Conservation (phyloP, 179 eudicot genomes). For the Nepenthes alata region DNA sequence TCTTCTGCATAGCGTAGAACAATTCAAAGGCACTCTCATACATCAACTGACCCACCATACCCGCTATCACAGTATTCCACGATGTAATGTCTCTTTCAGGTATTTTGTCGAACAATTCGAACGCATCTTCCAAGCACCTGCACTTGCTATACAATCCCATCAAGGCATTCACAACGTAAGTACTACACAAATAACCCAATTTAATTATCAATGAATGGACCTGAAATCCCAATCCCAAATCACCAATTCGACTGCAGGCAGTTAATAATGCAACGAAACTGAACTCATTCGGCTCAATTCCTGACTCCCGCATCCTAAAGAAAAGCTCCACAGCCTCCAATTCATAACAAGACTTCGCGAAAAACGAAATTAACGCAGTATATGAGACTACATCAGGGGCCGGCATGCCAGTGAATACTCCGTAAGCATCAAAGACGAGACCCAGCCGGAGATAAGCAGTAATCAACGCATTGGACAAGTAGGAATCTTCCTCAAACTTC, state of each 20-base stretch:
- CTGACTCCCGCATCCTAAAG: slow-evolving; percentile 40
- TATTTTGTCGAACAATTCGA: slow-evolving; percentile 58
- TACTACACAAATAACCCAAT: slow-evolving; percentile 28
- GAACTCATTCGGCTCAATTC: slow-evolving; percentile 61
- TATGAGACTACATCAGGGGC: slow-evolving; percentile 62
- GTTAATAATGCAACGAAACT: slow-evolving; percentile 63
- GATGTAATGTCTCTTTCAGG: slow-evolving; percentile 51
- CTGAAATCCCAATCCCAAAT: slow-evolving; percentile 44
- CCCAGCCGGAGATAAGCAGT: slow-evolving; percentile 56
- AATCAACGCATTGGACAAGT: slow-evolving; percentile 39
- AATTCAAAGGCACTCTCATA: slow-evolving; percentile 43
- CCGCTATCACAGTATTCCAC: slow-evolving; percentile 66
- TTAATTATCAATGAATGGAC: slow-evolving; percentile 46
- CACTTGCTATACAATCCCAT: slow-evolving; percentile 52
- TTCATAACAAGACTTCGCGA: slow-evolving; percentile 36
- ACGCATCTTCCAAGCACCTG: slow-evolving; percentile 34
- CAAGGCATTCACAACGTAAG: slow-evolving; percentile 49
- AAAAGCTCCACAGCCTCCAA: slow-evolving; percentile 43
- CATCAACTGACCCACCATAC: slow-evolving; percentile 35
- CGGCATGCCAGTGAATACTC: slow-evolving; percentile 26
- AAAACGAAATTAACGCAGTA: slow-evolving; percentile 46
- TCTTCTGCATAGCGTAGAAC: slow-evolving; percentile 35
- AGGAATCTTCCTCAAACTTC: slow-evolving; percentile 38
- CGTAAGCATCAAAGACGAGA: slow-evolving; percentile 27
- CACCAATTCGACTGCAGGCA: slow-evolving; percentile 44